phyloP scores from a whole-genome alignment of 129 eudicot genomes.

The Flaveria linearis region DNA sequence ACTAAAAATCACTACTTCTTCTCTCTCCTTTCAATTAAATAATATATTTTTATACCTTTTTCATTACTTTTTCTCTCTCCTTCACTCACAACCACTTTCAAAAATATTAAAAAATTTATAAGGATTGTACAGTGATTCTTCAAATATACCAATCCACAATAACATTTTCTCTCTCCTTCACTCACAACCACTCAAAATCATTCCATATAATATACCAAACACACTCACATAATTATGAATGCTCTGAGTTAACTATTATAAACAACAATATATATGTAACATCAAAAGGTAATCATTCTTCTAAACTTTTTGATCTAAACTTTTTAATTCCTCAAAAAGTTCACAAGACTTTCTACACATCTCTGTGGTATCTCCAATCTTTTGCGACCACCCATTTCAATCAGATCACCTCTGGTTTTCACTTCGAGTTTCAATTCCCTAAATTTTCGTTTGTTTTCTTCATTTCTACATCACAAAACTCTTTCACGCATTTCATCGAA shows the following conservation, averaged over 20 bases:
- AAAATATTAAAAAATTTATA: too few species aligned
- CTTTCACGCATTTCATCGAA: constrained; percentile 36
- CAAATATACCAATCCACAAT: too few species aligned
- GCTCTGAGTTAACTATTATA: neutral
- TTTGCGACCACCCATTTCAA: constrained; percentile 35
- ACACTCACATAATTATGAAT: too few species aligned
- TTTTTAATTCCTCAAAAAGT: constrained; percentile 4
- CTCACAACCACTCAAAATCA: too few species aligned
- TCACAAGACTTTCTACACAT: neutral
- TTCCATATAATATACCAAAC: too few species aligned
- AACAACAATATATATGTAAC: neutral
- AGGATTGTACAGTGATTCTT: too few species aligned
- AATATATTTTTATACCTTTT: too few species aligned
- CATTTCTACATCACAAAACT: neutral
- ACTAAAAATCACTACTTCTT: too few species aligned
- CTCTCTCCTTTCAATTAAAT: too few species aligned
- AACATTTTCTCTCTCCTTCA: too few species aligned
- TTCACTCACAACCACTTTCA: too few species aligned
- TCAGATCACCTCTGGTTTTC: constrained; percentile 19
- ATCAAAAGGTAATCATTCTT: neutral
- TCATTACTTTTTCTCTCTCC: too few species aligned
- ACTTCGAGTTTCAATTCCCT: neutral
- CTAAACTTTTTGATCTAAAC: neutral
- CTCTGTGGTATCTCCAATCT: constrained; percentile 12
- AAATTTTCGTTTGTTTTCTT: neutral